Evolutionary conservation across 768 basidiomycete species (phyloP).

Genomic region (Mycena olivaceomarginata): DNA sequence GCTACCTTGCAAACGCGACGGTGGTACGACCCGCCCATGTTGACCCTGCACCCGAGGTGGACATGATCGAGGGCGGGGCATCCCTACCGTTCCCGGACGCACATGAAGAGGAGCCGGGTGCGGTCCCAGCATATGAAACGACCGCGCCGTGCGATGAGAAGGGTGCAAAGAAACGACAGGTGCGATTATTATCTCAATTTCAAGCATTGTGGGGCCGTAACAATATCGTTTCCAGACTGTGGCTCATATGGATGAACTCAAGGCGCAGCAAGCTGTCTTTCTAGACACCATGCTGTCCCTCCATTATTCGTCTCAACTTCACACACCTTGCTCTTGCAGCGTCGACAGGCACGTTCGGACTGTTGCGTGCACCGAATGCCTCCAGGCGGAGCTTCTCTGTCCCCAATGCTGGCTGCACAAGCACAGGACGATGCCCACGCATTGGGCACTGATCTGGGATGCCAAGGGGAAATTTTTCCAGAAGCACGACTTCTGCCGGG

Average conservation of each 20-base stretch:
- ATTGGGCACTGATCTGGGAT: background rate
- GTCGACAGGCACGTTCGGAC: background rate
- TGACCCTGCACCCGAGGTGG: no score
- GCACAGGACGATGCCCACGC: no score
- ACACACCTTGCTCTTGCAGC: background rate
- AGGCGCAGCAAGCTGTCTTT: no score
- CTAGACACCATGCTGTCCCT: background rate
- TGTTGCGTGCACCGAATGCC: no score
- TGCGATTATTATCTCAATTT: background rate
- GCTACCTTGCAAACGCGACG: background rate
- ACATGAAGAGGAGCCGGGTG: no score
- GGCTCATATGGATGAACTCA: no score
- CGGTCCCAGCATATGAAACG: background rate
- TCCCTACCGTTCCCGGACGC: no score
- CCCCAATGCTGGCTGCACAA: no score
- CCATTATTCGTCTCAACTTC: background rate
- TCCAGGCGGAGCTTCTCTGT: no score
- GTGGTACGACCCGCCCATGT: background rate
- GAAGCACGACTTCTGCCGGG: constrained; percentile 25
- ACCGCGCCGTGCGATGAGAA: background rate
- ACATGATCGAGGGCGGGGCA: no score
- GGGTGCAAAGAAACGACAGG: constrained; percentile 1
- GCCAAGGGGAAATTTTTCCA: constrained; percentile 3
- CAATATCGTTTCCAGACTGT: no score
- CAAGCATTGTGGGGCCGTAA: no score